Conservation (phyloP, 148 eudicot genomes). For the Rhododendron williamsianum region DNA sequence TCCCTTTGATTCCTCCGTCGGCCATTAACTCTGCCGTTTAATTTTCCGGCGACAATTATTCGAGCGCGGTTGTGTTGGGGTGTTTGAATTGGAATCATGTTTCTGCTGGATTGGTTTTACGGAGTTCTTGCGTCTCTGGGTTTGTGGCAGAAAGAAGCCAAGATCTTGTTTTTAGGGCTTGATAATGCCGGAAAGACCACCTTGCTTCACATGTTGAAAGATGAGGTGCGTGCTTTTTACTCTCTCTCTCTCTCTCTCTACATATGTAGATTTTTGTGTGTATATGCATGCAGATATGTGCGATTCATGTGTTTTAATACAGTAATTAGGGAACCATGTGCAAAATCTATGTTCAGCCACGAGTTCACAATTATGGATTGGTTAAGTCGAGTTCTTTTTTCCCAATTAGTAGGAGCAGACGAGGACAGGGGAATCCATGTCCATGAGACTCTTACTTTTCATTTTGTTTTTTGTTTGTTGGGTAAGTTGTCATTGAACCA, state of each 20-base stretch:
- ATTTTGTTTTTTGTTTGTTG: background rate
- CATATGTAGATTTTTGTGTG: background rate
- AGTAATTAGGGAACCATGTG: background rate
- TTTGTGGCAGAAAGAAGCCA: conserved; percentile 48
- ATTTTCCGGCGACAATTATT: background rate
- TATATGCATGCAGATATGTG: background rate
- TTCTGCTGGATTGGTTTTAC: conserved; percentile 49
- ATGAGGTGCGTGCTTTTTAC: conserved; percentile 21
- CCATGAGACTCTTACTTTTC: background rate
- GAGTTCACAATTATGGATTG: background rate
- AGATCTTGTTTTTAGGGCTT: conserved; percentile 47
- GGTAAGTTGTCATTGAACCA: background rate
- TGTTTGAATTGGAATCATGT: conserved; percentile 13
- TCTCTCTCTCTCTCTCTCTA: background rate
- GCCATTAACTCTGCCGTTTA: background rate
- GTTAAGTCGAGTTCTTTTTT: background rate
- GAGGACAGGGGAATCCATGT: background rate
- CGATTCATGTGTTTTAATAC: background rate
- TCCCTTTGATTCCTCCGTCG: background rate
- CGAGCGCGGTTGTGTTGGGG: background rate
- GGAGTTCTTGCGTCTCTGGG: conserved; percentile 43
- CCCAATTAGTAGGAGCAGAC: background rate
- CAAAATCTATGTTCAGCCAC: background rate
- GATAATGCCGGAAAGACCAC: conserved; percentile 55
- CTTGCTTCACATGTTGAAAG: conserved; percentile 47